A percentile compares a stretch with the other conserved stretches of the same genome.
Conservation (phyloP, 192 early-diverging fungal species). For the Lunasporangiospora selenospora region DNA sequence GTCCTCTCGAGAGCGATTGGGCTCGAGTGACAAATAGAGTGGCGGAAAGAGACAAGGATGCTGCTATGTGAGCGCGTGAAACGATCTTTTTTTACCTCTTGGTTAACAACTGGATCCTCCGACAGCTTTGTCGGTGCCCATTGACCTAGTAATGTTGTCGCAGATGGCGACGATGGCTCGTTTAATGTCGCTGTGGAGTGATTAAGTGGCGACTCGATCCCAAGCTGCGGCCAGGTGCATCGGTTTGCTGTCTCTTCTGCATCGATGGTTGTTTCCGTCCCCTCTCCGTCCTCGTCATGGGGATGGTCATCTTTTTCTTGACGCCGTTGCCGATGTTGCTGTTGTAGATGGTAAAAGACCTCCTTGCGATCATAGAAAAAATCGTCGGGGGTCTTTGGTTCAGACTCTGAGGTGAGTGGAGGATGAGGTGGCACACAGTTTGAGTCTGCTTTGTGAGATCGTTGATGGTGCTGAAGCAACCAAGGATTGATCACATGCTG, state of each 20-base stretch:
- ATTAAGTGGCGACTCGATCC: constrained; percentile 33
- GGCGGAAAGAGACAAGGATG: too few species aligned
- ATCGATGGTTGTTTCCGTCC: too few species aligned
- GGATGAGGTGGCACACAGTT: not conserved
- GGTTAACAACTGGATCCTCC: too few species aligned
- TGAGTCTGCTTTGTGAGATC: not conserved
- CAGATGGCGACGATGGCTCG: too few species aligned
- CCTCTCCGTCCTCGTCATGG: too few species aligned
- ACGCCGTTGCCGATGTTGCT: constrained; percentile 4
- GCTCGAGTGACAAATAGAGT: too few species aligned
- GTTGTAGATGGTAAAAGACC: constrained; percentile 20
- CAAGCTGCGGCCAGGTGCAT: constrained; percentile 19
- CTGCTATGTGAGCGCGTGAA: too few species aligned
- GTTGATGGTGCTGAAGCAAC: constrained; percentile 6
- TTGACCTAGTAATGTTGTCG: too few species aligned
- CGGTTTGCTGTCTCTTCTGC: too few species aligned
- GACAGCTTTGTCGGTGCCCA: too few species aligned
- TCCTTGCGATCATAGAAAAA: constrained; percentile 29
- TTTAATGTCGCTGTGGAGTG: constrained; percentile 30
- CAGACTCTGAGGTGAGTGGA: constrained; percentile 10
- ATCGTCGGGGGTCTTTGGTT: constrained; percentile 18
- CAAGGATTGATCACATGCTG: constrained; percentile 40
- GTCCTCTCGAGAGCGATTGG: too few species aligned
- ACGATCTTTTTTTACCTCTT: too few species aligned
- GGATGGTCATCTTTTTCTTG: not conserved